A percentile compares a stretch with the other conserved stretches of the same genome.
Conservation (phyloP, 2,329 filamentous ascomycete genomes). For the Penicillium glabrum region DNA sequence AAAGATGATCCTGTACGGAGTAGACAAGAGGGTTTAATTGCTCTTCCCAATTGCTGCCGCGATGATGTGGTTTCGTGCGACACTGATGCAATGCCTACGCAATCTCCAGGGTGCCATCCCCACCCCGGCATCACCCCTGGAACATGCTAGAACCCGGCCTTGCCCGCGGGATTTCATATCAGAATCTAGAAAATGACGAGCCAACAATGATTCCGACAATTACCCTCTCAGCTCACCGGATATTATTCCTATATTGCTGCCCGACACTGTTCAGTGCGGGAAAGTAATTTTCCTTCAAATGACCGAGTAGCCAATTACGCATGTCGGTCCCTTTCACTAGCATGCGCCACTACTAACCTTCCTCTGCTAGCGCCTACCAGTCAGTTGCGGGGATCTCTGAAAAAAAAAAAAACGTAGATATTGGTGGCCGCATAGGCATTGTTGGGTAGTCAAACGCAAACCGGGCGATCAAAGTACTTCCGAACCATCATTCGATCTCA, state of each 20-base stretch:
- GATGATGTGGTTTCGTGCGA: background rate
- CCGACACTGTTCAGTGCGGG: background rate
- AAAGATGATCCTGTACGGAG: background rate
- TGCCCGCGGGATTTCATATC: background rate
- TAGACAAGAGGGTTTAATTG: background rate
- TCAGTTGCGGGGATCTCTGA: background rate
- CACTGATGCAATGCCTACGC: conserved; percentile 1
- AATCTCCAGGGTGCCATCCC: background rate
- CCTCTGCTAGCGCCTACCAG: background rate
- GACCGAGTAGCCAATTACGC: background rate
- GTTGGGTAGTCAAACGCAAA: background rate
- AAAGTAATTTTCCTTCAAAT: background rate
- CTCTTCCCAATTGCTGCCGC: background rate
- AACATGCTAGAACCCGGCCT: background rate
- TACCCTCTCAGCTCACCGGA: background rate
- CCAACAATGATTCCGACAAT: background rate
- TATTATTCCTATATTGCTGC: background rate
- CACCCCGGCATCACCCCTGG: background rate
- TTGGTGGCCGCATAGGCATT: background rate
- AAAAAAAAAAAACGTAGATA: background rate
- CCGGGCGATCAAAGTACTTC: background rate
- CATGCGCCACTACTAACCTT: background rate
- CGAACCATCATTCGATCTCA: background rate
- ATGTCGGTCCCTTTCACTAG: background rate
- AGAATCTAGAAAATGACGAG: background rate